Conservation (phyloP, 2,329 filamentous ascomycete species). For the Epichloe hybrida region DNA sequence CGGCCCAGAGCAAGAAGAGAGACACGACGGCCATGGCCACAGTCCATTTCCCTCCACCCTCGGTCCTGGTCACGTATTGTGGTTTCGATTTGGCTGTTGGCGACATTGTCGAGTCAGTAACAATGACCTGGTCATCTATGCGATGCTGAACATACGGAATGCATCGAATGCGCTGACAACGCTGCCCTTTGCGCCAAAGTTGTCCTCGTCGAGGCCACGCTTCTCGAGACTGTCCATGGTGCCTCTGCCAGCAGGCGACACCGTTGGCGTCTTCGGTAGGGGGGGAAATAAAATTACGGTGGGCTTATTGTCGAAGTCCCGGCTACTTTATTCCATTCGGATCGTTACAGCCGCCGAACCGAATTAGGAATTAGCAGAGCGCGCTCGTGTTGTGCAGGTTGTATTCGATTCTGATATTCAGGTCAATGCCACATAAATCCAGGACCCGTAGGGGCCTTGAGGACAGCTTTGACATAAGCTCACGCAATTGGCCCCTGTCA, state of each 20-base stretch:
- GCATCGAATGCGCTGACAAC: conserved; percentile 86
- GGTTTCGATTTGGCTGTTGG: conserved; percentile 80
- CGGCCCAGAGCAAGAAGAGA: conserved; percentile 59
- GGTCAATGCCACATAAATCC: not conserved
- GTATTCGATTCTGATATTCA: no score
- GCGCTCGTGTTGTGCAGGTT: not conserved
- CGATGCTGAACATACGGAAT: conserved; percentile 56
- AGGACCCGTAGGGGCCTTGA: not conserved
- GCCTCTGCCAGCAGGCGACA: not conserved
- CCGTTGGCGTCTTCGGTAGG: not conserved
- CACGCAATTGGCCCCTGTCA: conserved; percentile 1
- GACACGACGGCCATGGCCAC: conserved; percentile 67
- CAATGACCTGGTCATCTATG: not conserved
- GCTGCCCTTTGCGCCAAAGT: conserved; percentile 60
- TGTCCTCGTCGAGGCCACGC: conserved; percentile 55
- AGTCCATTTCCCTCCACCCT: conserved; percentile 88
- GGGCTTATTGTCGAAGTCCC: not conserved
- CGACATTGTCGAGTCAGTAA: not conserved
- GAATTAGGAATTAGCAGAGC: not conserved
- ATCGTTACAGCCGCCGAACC: not conserved
- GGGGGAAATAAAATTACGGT: not conserved
- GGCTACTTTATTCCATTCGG: not conserved
- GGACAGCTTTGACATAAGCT: conserved; percentile 5
- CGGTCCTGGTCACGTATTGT: conserved; percentile 74
- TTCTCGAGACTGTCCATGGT: conserved; percentile 69